These are phyloP conservation scores for Microcyclospora tardicrescens DNA, from an alignment of 2,329 filamentous ascomycete species.

Conservation along the genomic window DNA sequence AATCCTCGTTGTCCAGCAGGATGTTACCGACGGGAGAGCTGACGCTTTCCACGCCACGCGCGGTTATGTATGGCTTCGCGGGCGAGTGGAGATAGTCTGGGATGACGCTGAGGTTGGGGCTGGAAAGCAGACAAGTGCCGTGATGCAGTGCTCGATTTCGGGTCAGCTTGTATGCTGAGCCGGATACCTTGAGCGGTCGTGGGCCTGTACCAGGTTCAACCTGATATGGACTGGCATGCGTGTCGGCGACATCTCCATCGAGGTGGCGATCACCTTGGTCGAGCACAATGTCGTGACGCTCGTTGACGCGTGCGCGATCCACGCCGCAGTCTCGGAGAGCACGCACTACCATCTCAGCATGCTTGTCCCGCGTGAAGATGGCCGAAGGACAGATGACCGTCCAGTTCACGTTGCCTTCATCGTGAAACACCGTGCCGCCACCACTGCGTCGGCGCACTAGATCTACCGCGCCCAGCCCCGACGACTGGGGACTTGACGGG, in stretches of 20 bases:
- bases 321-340: constrained; percentile 53
- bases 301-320: constrained; percentile 60
- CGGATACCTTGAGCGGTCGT: constrained; percentile 61
- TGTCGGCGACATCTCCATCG: constrained; percentile 25
- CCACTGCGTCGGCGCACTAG: constrained; percentile 78
- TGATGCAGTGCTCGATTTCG: constrained; percentile 74
- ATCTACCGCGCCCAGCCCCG: constrained; percentile 31
- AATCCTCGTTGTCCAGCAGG: constrained; percentile 38
- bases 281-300: constrained; percentile 84
- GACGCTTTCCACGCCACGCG: constrained; percentile 82
- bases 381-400: constrained; percentile 72
- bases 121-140: constrained; percentile 73
- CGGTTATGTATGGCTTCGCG: constrained; percentile 60
- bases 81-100: constrained; percentile 64
- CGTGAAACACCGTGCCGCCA: constrained; percentile 89
- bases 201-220: constrained; percentile 8
- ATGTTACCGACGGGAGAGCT: constrained; percentile 75
- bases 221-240: constrained; percentile 33
- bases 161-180: constrained; percentile 90
- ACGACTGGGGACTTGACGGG: constrained; percentile 22
- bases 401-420: constrained; percentile 87
- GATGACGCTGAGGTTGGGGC: constrained; percentile 59
- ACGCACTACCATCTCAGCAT: constrained; percentile 87
- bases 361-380: constrained; percentile 68
- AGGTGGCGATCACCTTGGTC: constrained; percentile 31